Evolutionary conservation across 2,329 filamentous ascomycete species (phyloP).

Genomic region (Dothideomycetes sp.): DNA sequence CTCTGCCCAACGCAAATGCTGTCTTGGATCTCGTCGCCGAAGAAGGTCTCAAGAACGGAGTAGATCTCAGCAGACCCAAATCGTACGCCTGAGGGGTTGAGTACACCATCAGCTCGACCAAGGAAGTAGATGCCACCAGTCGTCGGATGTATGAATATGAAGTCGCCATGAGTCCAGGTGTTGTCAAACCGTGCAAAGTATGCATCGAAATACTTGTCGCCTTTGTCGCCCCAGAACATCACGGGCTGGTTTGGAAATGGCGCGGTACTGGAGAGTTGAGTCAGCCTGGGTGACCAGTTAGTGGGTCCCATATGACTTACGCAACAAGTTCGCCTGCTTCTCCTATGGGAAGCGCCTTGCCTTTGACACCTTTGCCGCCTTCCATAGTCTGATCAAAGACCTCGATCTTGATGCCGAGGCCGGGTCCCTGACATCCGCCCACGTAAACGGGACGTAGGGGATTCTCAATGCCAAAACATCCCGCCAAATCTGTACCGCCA

Average conservation of each 20-base stretch:
- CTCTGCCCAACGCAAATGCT: constrained; percentile 73
- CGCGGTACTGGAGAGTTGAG: constrained; percentile 26
- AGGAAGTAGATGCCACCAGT: constrained; percentile 57
- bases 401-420: constrained; percentile 42
- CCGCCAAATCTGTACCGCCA: constrained; percentile 68
- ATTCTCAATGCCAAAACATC: constrained; percentile 53
- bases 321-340: constrained; percentile 66
- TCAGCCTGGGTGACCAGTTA: too few species aligned
- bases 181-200: constrained; percentile 38
- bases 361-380: constrained; percentile 31
- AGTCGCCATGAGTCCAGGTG: constrained; percentile 78
- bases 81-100: constrained; percentile 68
- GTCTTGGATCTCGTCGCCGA: constrained; percentile 53
- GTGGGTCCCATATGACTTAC: constrained; percentile 10
- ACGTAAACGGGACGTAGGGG: constrained; percentile 55
- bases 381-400: constrained; percentile 48
- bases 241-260: constrained; percentile 67
- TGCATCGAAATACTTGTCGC: constrained; percentile 32
- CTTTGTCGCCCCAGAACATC: constrained; percentile 35
- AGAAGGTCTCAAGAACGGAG: constrained; percentile 56
- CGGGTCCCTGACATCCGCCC: constrained; percentile 44
- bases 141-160: constrained; percentile 57
- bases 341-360: constrained; percentile 47
- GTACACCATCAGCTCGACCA: constrained; percentile 63
- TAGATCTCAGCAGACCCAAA: constrained; percentile 79